phyloP scores from a whole-genome alignment of 495 filamentous ascomycete species.

The Choiromyces venosus region DNA sequence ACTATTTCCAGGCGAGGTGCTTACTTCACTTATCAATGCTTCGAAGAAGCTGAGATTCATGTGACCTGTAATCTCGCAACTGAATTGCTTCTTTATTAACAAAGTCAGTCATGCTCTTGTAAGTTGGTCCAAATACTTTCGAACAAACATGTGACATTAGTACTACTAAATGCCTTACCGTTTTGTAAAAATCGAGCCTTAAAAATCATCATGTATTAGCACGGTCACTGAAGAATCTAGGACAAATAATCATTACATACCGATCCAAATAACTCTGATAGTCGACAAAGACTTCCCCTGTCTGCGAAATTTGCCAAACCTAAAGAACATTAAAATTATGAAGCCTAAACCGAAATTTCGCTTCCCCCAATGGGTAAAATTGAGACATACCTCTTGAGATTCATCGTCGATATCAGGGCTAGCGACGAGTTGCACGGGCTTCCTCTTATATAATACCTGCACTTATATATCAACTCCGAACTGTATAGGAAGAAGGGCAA shows the following conservation, averaged over 20 bases:
- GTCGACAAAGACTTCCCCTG: slow-evolving; percentile 79
- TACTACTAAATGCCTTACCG: slow-evolving; percentile 50
- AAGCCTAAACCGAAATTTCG: neutral
- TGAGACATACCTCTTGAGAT: slow-evolving; percentile 37
- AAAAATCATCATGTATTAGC: slow-evolving; percentile 35
- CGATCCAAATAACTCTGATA: slow-evolving; percentile 83
- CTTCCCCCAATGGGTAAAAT: neutral
- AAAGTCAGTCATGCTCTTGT: neutral
- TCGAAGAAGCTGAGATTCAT: slow-evolving; percentile 92
- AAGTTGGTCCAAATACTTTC: slow-evolving; percentile 27
- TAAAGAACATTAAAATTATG: slow-evolving; percentile 43
- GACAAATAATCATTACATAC: slow-evolving; percentile 47
- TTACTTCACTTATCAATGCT: slow-evolving; percentile 86
- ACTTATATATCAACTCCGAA: slow-evolving; percentile 1
- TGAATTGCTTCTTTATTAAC: slow-evolving; percentile 65
- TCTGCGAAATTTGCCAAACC: slow-evolving; percentile 89
- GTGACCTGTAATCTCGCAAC: slow-evolving; percentile 90
- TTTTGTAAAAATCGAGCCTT: slow-evolving; percentile 90
- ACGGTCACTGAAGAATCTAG: slow-evolving; percentile 7
- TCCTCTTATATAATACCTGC: slow-evolving; percentile 92
- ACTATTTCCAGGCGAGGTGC: slow-evolving; percentile 36
- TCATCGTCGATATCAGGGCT: slow-evolving; percentile 58
- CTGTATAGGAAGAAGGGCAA: neutral
- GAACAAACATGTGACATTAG: slow-evolving; percentile 12
- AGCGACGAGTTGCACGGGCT: slow-evolving; percentile 79